Evolutionary conservation across 148 eudicot genomes (phyloP).

Genomic region (Camellia japonica): DNA sequence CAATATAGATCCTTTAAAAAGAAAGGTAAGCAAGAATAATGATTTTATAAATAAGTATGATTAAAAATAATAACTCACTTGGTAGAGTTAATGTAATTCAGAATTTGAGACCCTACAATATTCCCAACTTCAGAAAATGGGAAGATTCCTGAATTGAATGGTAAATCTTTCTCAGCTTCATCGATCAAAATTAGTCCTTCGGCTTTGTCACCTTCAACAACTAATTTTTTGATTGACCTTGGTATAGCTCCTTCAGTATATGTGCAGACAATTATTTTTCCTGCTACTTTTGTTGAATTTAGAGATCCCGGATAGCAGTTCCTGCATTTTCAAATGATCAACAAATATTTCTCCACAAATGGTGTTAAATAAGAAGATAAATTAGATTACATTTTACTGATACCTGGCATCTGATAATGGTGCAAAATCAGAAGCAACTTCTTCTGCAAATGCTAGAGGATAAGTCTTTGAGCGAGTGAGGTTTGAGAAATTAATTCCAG

Average conservation of each 20-base stretch:
- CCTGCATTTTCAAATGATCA: conserved; percentile 28
- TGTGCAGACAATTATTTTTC: conserved; percentile 58
- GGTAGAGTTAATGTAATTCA: conserved; percentile 61
- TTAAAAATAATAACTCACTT: conserved; percentile 24
- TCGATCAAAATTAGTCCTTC: conserved; percentile 52
- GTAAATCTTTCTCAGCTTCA: conserved; percentile 33
- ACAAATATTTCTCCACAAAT: background rate
- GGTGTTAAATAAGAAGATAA: background rate
- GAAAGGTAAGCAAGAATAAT: background rate
- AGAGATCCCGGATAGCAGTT: conserved; percentile 66
- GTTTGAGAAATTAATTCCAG: conserved; percentile 52
- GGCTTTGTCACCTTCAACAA: conserved; percentile 61
- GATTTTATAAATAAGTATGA: background rate
- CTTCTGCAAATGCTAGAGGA: conserved; percentile 55
- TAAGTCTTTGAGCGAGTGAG: conserved; percentile 35
- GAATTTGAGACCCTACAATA: conserved; percentile 39
- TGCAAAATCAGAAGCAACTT: conserved; percentile 44
- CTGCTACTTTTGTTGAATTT: conserved; percentile 43
- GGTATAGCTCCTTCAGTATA: conserved; percentile 37
- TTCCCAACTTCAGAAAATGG: conserved; percentile 55
- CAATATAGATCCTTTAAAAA: no score
- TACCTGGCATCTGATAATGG: conserved; percentile 64
- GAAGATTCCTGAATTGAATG: conserved; percentile 54
- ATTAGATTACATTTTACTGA: background rate
- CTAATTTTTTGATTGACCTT: conserved; percentile 53